Percentiles rank a stretch among this genome's conserved stretches.
phyloP scores from a whole-genome alignment of 495 filamentous ascomycete genomes.

The Penicillium paradoxum region DNA sequence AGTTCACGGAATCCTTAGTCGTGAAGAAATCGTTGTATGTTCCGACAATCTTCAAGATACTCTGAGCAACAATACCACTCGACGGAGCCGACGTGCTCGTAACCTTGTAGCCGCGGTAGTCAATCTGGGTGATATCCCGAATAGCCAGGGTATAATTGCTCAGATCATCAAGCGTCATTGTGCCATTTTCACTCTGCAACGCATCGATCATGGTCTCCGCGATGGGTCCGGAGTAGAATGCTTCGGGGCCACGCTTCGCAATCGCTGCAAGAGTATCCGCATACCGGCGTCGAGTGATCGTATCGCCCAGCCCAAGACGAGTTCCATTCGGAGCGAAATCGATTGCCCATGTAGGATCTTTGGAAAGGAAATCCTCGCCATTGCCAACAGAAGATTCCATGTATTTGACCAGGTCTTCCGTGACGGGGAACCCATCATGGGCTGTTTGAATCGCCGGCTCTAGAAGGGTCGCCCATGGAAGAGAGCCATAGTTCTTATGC shows the following conservation, averaged over 20 bases:
- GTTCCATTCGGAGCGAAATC: constrained; percentile 86
- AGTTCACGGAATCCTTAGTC: constrained; percentile 43
- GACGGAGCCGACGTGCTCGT: constrained; percentile 66
- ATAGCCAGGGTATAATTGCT: constrained; percentile 60
- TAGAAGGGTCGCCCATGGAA: constrained; percentile 67
- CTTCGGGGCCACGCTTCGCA: constrained; percentile 60
- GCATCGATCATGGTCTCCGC: constrained; percentile 69
- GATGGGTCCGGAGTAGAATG: constrained; percentile 70
- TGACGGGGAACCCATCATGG: constrained; percentile 67
- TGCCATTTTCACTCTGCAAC: constrained; percentile 62
- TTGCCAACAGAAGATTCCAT: constrained; percentile 47
- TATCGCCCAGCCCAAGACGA: constrained; percentile 64
- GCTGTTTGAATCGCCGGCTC: constrained; percentile 70
- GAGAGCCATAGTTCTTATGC: constrained; percentile 64
- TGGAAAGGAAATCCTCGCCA: constrained; percentile 57
- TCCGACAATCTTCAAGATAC: constrained; percentile 71
- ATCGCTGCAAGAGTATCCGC: constrained; percentile 74
- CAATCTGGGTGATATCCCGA: constrained; percentile 56
- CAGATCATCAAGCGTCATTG: constrained; percentile 77
- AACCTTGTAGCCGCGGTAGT: constrained; percentile 67
- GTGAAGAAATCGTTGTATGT: constrained; percentile 60
- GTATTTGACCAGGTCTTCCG: constrained; percentile 63
- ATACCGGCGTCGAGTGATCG: constrained; percentile 71
- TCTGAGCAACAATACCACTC: constrained; percentile 66
- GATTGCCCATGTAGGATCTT: constrained; percentile 71